Base-by-base conservation (phyloP, 305 asterid species). In the Galium porrigens region DNA sequence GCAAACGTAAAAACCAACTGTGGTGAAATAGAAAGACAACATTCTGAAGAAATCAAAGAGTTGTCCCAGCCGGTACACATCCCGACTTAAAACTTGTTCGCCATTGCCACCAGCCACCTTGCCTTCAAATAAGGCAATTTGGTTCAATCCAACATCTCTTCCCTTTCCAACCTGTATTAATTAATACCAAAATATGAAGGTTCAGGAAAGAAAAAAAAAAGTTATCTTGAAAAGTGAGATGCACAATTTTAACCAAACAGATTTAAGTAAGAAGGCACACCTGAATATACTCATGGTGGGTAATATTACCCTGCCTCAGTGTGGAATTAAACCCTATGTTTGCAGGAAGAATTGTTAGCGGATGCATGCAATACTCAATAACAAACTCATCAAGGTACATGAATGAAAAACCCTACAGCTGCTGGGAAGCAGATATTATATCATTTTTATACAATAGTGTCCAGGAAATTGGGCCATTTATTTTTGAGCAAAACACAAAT, bases 91-190 rank as follows among this genome's bases (percentile, higher is more conserved):
- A 68, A 89, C 96, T 81, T 94, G 99, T 83, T 94, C 99, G 63
- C 99, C 99, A 64, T 94, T 94, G 70, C 99, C 99, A 70, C 97
- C 97, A 61, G 99, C 95, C 34, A 94, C 99, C 82, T 94, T 94
- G 69, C 96, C 99, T 81, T 94, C 99, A 76, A 94, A 94, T 69
- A 89, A 72, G 37, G 99, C 97, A 68, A 94, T 94, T 74, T 94
- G 99, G 81, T 94, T 94, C 79, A 94, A 80, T 66, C 99, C 99
- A 72, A 94, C 99, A 80, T 94, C 99, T 80, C 99, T 89, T 64
- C 97, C 99, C 81, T 94, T 94, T 70, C 99, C 99, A 81, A 94
- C 99, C 98, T 91, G 76, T 54, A 27, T 27, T 3, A 6, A 69
- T 73, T 66, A 76, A 14, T 57, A 70, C 64, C 67, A 63, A 29